Conservation (phyloP, 2,329 filamentous ascomycete genomes). For the Exophiala sp. region DNA sequence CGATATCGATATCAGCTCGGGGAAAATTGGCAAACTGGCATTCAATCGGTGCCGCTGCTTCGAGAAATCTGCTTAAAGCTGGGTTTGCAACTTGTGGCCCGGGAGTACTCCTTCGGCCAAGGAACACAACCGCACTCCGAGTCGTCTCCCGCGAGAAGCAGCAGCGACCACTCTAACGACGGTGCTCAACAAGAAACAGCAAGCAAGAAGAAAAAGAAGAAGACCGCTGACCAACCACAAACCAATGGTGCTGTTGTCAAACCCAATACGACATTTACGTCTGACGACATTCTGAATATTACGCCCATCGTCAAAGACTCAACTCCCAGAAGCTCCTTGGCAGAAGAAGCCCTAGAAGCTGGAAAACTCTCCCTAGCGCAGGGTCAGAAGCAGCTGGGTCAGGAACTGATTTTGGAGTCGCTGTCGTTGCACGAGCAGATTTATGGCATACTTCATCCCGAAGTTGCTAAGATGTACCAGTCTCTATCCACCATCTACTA, state of each 20-base stretch:
- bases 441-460: constrained; percentile 93
- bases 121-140: constrained; percentile 33
- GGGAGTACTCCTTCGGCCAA: constrained; percentile 67
- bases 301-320: constrained; percentile 96
- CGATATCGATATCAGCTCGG: constrained; percentile 75
- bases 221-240: constrained; percentile 30
- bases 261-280: constrained; percentile 63
- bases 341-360: constrained; percentile 93
- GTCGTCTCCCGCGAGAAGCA: constrained; percentile 37
- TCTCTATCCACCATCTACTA: constrained; percentile 94
- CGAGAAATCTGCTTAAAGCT: constrained; percentile 86
- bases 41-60: constrained; percentile 77
- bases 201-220: constrained; percentile 58
- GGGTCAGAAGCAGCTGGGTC: constrained; percentile 90
- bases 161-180: constrained; percentile 28
- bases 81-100: constrained; percentile 80
- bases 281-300: constrained; percentile 86
- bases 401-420: constrained; percentile 93
- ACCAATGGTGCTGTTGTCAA: constrained; percentile 41
- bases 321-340: constrained; percentile 80
- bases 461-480: constrained; percentile 93
- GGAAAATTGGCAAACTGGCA: constrained; percentile 61
- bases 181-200: constrained; percentile 37
- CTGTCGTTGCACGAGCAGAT: constrained; percentile 97
- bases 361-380: constrained; percentile 95